Evolutionary conservation across 495 filamentous ascomycete genomes (phyloP).

Genomic region (Penicillium soppii): DNA sequence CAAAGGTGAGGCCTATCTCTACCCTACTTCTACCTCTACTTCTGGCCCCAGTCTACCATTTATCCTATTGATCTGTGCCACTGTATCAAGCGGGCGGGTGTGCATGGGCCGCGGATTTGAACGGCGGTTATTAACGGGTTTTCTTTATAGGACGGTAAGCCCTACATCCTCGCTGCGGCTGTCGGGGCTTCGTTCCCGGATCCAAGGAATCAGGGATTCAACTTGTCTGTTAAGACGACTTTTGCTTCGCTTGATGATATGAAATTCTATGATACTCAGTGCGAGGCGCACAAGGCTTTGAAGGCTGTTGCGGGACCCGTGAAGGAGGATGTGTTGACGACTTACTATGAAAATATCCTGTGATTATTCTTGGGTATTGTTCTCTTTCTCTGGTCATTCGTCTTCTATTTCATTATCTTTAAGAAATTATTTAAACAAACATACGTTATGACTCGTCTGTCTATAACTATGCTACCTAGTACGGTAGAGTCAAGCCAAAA

Average conservation of each 20-base stretch:
- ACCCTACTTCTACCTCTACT: not conserved
- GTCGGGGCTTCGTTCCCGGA: conserved; percentile 50
- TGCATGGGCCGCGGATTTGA: not conserved
- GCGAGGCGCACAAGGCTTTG: conserved; percentile 58
- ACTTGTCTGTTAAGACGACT: conserved; percentile 54
- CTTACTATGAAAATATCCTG: conserved; percentile 47
- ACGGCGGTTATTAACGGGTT: conserved; percentile 6
- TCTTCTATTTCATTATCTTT: not conserved
- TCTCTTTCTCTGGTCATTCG: too few relatives aligned
- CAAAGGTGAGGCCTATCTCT: conserved; percentile 38
- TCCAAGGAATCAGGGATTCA: conserved; percentile 62
- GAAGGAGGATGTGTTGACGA: conserved; percentile 46
- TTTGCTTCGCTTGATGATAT: conserved; percentile 67
- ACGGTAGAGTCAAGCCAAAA: too few relatives aligned
- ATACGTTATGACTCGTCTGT: too few relatives aligned
- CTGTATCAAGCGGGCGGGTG: too few relatives aligned
- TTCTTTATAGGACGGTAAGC: conserved; percentile 58
- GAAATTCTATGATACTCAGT: conserved; percentile 66
- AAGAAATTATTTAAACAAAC: too few relatives aligned
- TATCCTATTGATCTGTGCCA: too few relatives aligned
- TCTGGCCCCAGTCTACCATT: too few relatives aligned
- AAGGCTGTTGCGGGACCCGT: conserved; percentile 48
- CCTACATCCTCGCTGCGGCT: conserved; percentile 57
- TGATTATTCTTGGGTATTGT: conserved; percentile 10
- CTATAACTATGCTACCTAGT: too few relatives aligned